These are phyloP conservation scores for Wallacemonas collosoma DNA, from an alignment of 208 protist genomes.

Conservation along the genomic window DNA sequence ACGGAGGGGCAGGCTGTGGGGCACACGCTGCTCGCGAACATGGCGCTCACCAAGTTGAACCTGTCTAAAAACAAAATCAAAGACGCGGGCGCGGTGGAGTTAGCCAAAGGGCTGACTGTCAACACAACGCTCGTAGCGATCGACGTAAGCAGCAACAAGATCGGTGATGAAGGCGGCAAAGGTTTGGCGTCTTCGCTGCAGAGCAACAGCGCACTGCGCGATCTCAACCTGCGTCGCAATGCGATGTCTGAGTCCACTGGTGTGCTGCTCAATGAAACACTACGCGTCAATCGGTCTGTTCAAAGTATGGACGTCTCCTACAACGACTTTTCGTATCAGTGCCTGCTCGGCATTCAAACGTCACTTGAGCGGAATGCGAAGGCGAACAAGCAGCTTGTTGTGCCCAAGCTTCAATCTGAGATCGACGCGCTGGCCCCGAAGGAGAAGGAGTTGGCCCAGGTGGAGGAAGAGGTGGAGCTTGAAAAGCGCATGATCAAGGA, in stretches of 20 bases:
- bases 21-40: conserved; percentile 51
- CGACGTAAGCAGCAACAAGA: conserved; percentile 78
- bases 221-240: conserved; percentile 85
- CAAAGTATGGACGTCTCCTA: conserved; percentile 88
- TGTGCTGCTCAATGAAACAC: conserved; percentile 62
- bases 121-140: conserved; percentile 71
- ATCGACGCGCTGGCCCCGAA: conserved; percentile 79
- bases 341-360: conserved; percentile 65
- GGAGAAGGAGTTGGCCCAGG: conserved; percentile 80
- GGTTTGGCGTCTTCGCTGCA: conserved; percentile 63
- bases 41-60: conserved; percentile 58
- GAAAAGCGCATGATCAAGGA: conserved; percentile 86
- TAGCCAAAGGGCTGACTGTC: conserved; percentile 68
- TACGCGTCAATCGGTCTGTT: conserved; percentile 67
- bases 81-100: conserved; percentile 67
- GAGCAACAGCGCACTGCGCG: conserved; percentile 66
- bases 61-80: conserved; percentile 87
- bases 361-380: conserved; percentile 69
- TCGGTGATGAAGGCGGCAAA: conserved; percentile 74
- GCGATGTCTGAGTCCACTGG: conserved; percentile 72
- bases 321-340: conserved; percentile 93
- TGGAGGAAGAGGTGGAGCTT: conserved; percentile 83
- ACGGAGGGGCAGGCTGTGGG: conserved; percentile 58
- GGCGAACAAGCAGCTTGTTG: conserved; percentile 67
- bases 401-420: conserved; percentile 74